Percentiles rank a stretch among this genome's conserved stretches.
phyloP scores from a whole-genome alignment of 1,284 basidiomycete species.

The Phellinidium pouzarii region DNA sequence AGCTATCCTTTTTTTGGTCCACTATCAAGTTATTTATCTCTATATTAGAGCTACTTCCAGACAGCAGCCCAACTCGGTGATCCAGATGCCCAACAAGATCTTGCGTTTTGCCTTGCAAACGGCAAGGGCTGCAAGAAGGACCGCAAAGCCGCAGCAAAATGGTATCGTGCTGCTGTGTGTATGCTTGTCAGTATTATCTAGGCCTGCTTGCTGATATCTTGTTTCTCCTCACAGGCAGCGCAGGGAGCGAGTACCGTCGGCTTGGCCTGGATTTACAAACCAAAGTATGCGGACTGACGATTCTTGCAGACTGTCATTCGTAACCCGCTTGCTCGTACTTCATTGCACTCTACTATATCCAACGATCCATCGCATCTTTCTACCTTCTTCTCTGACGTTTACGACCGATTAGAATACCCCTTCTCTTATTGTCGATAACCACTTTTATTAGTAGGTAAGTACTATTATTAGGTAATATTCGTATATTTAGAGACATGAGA shows the following conservation, averaged over 20 bases:
- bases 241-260: slow-evolving; percentile 78
- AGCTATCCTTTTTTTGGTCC: slow-evolving; percentile 27
- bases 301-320: neutral
- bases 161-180: slow-evolving; percentile 81
- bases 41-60: slow-evolving; percentile 69
- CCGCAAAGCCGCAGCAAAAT: slow-evolving; percentile 78
- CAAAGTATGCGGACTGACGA: slow-evolving; percentile 26
- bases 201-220: slow-evolving; percentile 11
- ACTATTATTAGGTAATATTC: too few relatives aligned
- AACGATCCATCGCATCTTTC: too few relatives aligned
- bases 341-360: too few relatives aligned
- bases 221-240: slow-evolving; percentile 39
- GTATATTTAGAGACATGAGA: too few relatives aligned
- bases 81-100: slow-evolving; percentile 78
- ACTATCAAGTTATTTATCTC: slow-evolving; percentile 14
- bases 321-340: neutral
- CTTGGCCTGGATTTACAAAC: slow-evolving; percentile 82
- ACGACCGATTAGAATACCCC: too few relatives aligned
- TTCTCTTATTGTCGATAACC: too few relatives aligned
- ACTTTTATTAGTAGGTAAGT: too few relatives aligned
- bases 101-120: slow-evolving; percentile 80
- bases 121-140: slow-evolving; percentile 89
- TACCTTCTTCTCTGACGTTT: too few relatives aligned
- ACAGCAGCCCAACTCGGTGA: slow-evolving; percentile 83
- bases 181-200: neutral